Evolutionary conservation across 495 filamentous ascomycete genomes (phyloP).

Genomic region (Aspergillus ostianus): DNA sequence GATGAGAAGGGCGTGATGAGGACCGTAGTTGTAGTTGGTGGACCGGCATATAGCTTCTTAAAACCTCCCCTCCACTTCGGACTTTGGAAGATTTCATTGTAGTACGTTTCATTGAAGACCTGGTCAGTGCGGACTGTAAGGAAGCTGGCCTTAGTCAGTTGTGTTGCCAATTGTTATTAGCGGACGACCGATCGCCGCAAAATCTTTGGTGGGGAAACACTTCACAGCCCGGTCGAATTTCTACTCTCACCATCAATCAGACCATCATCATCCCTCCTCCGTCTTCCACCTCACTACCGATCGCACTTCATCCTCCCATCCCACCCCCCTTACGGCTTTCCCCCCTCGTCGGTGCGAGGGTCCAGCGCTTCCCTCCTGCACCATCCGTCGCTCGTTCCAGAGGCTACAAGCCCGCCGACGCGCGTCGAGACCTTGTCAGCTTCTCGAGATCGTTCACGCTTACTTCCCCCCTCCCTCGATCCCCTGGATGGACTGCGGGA

Average conservation of each 20-base stretch:
- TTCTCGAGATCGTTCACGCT: conserved; percentile 14
- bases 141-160: conserved; percentile 19
- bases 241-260: conserved; percentile 18
- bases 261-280: conserved; percentile 19
- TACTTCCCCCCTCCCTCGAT: conserved; percentile 7
- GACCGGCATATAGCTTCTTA: neutral
- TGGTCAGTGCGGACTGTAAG: too few relatives aligned
- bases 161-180: conserved; percentile 15
- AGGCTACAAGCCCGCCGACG: conserved; percentile 3
- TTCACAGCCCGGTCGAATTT: conserved; percentile 18
- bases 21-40: neutral
- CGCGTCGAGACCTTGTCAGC: conserved; percentile 20
- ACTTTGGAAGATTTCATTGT: too few relatives aligned
- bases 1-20: too few relatives aligned
- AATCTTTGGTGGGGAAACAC: conserved; percentile 26
- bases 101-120: too few relatives aligned
- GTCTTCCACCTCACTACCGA: neutral
- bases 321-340: conserved; percentile 1
- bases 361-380: neutral
- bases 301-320: conserved; percentile 1
- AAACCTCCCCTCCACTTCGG: too few relatives aligned
- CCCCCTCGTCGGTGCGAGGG: conserved; percentile 1
- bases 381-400: neutral
- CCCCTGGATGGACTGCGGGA: conserved; percentile 50
- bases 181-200: conserved; percentile 26